Evolutionary conservation across 2,329 filamentous ascomycete genomes (phyloP), one percentile per base, ranked within the genome.

Genomic region (Phyllachora maydis): DNA sequence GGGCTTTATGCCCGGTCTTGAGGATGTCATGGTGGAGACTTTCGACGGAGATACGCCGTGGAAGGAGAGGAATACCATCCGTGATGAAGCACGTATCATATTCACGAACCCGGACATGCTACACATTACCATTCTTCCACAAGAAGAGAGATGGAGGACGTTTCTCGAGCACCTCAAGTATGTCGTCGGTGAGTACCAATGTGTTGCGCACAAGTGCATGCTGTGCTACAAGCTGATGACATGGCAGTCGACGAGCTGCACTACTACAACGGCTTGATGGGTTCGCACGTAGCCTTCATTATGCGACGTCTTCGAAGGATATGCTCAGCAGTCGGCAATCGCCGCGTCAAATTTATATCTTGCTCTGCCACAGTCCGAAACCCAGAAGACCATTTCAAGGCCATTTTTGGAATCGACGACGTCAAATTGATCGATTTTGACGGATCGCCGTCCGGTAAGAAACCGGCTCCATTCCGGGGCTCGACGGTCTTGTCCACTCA

Each of bases 51-150:
- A 98, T 42, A 98, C 88, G 0, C 70, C 77, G 0, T 83, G 90
- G 68, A 46, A 50, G 4, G 71, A 76, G 30, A 65, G 88, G 12
- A 79, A 79, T 32, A 41, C 56, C 14, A 85, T 98, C 31, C 67
- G 85, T 5, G 83, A 95, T 18, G 71, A 90, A 46, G 88, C 76
- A 1, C 65, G 81, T 13, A 81, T 95, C 31, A 85, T 98, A 23
- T 93, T 98, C 39, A 98, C 88, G 0, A 98, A 98, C 36, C 88
- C 88, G 0, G 88, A 98, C 39, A 98, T 95, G 83, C 59, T 98
- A 17, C 88, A 98, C 35, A 67, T 93, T 16, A 90, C 81, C 0
- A 90, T 98, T 14, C 49, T 98, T 4, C 85, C 88, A 0, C 78
- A 93, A 38, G 88, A 98, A 49, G 74, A 81, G 31, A 64, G 65